These are phyloP conservation scores for Elsinoe perseae DNA, from an alignment of 2,329 filamentous ascomycete genomes.

Conservation along the genomic window DNA sequence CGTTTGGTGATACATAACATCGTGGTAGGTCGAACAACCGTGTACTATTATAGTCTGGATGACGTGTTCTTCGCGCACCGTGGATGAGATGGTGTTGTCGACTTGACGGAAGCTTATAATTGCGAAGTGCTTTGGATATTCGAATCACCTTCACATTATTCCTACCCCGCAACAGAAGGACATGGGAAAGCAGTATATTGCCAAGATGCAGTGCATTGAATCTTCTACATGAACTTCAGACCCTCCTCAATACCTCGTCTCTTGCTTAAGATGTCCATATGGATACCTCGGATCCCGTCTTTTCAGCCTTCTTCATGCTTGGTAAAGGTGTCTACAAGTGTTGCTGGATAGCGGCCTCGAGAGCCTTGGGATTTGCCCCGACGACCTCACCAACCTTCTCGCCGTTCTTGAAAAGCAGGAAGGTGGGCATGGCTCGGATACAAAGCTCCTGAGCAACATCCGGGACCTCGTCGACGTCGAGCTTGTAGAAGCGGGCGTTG, in stretches of 20 bases:
- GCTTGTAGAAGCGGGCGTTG: constrained; percentile 69
- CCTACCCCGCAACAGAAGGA: too few relatives aligned
- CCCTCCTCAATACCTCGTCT: neutral
- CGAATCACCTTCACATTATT: neutral
- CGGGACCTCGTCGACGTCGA: constrained; percentile 78
- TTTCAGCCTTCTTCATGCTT: neutral
- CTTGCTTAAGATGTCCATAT: neutral
- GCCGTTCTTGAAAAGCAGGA: constrained; percentile 74
- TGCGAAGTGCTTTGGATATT: too few relatives aligned
- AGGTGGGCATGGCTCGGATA: constrained; percentile 88
- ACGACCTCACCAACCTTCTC: constrained; percentile 65
- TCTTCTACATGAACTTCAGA: neutral
- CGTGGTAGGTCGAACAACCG: too few relatives aligned
- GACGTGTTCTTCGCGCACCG: too few relatives aligned
- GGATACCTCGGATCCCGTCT: neutral
- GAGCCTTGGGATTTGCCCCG: constrained; percentile 68
- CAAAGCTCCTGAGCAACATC: constrained; percentile 68
- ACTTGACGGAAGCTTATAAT: too few relatives aligned
- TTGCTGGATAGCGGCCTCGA: constrained; percentile 48
- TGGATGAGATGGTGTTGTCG: too few relatives aligned
- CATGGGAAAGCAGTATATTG: neutral
- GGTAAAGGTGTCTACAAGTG: constrained; percentile 20
- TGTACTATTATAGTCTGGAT: too few relatives aligned
- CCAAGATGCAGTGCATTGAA: neutral
- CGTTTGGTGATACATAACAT: too few relatives aligned